Evolutionary conservation across 805 yeast genomes (phyloP).

Genomic region (Ogataea salicorniae): DNA sequence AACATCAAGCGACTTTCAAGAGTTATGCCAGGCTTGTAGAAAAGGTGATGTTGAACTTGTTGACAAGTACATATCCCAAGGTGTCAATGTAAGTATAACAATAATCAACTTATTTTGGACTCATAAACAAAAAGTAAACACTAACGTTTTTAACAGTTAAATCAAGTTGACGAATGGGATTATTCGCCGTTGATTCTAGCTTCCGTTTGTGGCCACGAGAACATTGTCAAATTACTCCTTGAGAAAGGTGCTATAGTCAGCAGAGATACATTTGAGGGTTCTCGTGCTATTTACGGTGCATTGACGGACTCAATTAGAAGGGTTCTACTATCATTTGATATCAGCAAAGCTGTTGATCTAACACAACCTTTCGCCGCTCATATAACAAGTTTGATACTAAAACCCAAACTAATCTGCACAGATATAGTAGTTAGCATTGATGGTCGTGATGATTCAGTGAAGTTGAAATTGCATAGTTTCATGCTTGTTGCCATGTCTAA

Average conservation of each 20-base stretch:
- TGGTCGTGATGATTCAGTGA: not conserved
- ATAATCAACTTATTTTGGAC: not conserved
- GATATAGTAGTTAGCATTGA: conserved; percentile 32
- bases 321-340: conserved; percentile 53
- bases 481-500: conserved; percentile 30
- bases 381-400: conserved; percentile 42
- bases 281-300: conserved; percentile 73
- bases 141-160: conserved; percentile 14
- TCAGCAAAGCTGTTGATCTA: conserved; percentile 62
- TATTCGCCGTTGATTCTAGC: conserved; percentile 72
- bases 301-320: conserved; percentile 60
- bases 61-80: conserved; percentile 49
- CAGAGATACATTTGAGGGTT: conserved; percentile 78
- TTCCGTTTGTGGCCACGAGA: conserved; percentile 68
- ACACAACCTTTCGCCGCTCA: conserved; percentile 72
- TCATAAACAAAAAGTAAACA: not conserved
- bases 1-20: conserved; percentile 32
- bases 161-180: conserved; percentile 65
- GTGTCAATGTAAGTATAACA: conserved; percentile 37
- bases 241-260: conserved; percentile 72
- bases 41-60: conserved; percentile 63
- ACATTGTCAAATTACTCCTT: conserved; percentile 55
- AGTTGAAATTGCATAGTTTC: conserved; percentile 35
- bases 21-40: conserved; percentile 62
- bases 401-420: conserved; percentile 25